phyloP scores from a whole-genome alignment of 495 filamentous ascomycete species.

The Tuber aestivum region DNA sequence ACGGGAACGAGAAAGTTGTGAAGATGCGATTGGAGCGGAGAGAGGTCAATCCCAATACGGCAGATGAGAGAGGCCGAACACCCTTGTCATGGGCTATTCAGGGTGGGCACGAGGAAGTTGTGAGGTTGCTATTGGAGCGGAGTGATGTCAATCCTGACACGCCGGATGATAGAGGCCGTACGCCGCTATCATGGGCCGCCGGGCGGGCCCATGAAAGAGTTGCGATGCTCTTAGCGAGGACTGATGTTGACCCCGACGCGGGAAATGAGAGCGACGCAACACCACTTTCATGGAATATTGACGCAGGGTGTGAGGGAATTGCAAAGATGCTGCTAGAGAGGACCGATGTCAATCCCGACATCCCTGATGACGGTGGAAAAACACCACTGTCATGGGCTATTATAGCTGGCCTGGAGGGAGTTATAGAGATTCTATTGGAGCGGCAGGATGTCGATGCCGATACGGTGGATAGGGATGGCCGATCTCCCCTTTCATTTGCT shows the following conservation, averaged over 20 bases:
- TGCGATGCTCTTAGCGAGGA: neutral
- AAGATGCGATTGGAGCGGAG: no score
- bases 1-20: no score
- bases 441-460: constrained; percentile 26
- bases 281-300: constrained; percentile 41
- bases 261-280: constrained; percentile 23
- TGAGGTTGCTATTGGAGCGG: neutral
- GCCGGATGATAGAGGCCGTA: neutral
- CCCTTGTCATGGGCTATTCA: neutral
- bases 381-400: constrained; percentile 34
- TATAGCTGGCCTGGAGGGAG: accelerated
- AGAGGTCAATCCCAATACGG: neutral
- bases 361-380: constrained; percentile 11
- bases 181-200: neutral
- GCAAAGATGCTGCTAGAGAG: constrained; percentile 21
- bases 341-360: constrained; percentile 13
- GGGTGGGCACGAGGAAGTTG: neutral
- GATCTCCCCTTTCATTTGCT: constrained; percentile 18
- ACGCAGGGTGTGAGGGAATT: constrained; percentile 37
- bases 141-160: neutral
- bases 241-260: constrained; percentile 36
- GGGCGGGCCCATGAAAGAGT: neutral
- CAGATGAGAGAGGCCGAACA: neutral
- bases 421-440: neutral
- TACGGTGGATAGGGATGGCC: neutral